A percentile compares a stretch with the other conserved stretches of the same genome.
Conservation (phyloP, 164 flowering plant species). For the Taxillus chinensis region DNA sequence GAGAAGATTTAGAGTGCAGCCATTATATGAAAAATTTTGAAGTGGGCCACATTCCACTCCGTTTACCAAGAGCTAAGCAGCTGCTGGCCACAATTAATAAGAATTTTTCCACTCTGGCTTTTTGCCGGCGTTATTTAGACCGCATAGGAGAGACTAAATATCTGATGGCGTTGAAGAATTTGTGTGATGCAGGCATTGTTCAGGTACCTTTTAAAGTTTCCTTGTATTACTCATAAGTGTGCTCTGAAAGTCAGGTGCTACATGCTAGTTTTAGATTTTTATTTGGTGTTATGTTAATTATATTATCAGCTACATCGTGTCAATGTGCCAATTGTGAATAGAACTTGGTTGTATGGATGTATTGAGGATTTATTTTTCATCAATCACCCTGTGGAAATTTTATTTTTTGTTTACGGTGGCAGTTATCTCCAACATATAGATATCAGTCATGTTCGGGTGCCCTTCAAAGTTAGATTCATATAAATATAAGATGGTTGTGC, state of each 20-base stretch:
- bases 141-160: conserved; percentile 92
- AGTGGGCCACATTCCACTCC: conserved; percentile 75
- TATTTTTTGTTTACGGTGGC: no score
- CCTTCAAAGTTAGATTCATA: no score
- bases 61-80: conserved; percentile 91
- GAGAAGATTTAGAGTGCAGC: conserved; percentile 97
- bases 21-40: conserved; percentile 96
- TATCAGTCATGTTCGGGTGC: no score
- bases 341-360: no score
- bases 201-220: conserved; percentile 41
- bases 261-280: no score
- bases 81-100: conserved; percentile 87
- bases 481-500: no score
- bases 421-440: no score
- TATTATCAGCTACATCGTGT: no score
- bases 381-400: no score
- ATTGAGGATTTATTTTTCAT: no score
- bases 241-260: background rate
- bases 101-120: conserved; percentile 92
- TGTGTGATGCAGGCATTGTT: conserved; percentile 87
- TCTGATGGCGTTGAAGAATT: conserved; percentile 86
- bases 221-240: background rate
- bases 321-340: no score
- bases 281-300: no score
- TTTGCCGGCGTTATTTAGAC: conserved; percentile 89